A percentile compares a stretch with the other conserved stretches of the same genome.
Conservation (phyloP, 768 basidiomycete genomes). For the Gymnopilus junonius region DNA sequence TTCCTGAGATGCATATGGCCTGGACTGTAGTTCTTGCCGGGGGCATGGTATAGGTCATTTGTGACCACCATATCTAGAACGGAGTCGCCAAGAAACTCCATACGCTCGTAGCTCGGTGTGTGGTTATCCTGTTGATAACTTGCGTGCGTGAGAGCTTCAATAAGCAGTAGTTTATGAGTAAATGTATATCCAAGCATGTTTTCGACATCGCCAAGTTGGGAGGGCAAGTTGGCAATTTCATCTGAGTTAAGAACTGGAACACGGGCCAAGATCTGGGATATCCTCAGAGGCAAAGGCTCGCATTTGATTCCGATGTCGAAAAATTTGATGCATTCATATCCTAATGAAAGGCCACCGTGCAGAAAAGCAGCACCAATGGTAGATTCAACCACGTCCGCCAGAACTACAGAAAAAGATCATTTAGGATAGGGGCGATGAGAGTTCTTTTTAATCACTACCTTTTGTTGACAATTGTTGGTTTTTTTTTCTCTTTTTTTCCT, state of each 20-base stretch:
- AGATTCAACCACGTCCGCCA: slow-evolving; percentile 86
- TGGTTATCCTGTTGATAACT: slow-evolving; percentile 64
- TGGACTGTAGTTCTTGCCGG: slow-evolving; percentile 67
- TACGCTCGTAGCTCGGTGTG: slow-evolving; percentile 75
- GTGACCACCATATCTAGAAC: slow-evolving; percentile 79
- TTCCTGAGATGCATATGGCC: slow-evolving; percentile 72
- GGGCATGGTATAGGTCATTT: slow-evolving; percentile 68
- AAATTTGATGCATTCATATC: slow-evolving; percentile 57
- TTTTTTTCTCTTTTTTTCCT: slow-evolving; percentile 35
- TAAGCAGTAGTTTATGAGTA: slow-evolving; percentile 59
- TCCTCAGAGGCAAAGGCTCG: slow-evolving; percentile 50
- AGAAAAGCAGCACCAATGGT: slow-evolving; percentile 80
- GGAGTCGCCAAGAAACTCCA: slow-evolving; percentile 80
- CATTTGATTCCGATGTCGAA: slow-evolving; percentile 69
- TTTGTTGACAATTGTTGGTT: slow-evolving; percentile 70
- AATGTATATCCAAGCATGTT: slow-evolving; percentile 73
- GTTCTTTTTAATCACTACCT: slow-evolving; percentile 36
- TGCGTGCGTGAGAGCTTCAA: slow-evolving; percentile 77
- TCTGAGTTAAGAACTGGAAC: slow-evolving; percentile 35
- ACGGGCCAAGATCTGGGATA: slow-evolving; percentile 47
- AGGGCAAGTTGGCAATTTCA: slow-evolving; percentile 43
- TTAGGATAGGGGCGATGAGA: not conserved
- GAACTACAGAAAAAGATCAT: slow-evolving; percentile 37
- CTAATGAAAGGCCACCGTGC: slow-evolving; percentile 65
- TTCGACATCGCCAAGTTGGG: slow-evolving; percentile 61